These are phyloP conservation scores for Arabidopsis suecica DNA, from an alignment of 345 rosid species.

Conservation along the genomic window DNA sequence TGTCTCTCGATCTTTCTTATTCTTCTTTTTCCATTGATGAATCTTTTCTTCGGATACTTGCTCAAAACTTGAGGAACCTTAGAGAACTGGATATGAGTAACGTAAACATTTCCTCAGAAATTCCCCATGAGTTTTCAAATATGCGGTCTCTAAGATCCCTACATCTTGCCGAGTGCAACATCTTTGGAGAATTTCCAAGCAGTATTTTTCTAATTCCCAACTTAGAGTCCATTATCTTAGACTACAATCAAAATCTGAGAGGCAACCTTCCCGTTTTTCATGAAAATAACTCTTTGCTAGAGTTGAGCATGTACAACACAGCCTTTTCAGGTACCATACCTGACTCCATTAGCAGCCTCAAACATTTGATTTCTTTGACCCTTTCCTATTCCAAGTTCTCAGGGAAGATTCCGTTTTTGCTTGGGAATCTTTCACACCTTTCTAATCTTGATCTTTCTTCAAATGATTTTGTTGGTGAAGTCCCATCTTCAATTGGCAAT, in stretches of 20 bases:
- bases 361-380: not conserved
- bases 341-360: not conserved
- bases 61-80: constrained; percentile 12
- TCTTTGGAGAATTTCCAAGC: constrained; percentile 25
- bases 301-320: accelerated
- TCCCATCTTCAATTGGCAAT: constrained; percentile 14
- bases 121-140: not conserved
- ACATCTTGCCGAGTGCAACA: accelerated
- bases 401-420: not conserved
- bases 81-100: not conserved
- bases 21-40: not conserved
- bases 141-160: not conserved
- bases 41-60: not conserved
- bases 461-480: not conserved
- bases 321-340: not conserved
- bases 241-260: not conserved
- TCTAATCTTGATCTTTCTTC: not conserved
- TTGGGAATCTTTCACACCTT: constrained; percentile 21
- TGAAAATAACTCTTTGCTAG: not conserved
- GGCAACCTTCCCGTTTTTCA: constrained; percentile 1
- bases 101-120: not conserved
- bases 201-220: not conserved
- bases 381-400: not conserved
- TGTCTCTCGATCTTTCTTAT: constrained; percentile 9
- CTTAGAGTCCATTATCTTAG: not conserved